Evolutionary conservation across 2,329 filamentous ascomycete species (phyloP).

Genomic region (Stagonosporopsis vannaccii): DNA sequence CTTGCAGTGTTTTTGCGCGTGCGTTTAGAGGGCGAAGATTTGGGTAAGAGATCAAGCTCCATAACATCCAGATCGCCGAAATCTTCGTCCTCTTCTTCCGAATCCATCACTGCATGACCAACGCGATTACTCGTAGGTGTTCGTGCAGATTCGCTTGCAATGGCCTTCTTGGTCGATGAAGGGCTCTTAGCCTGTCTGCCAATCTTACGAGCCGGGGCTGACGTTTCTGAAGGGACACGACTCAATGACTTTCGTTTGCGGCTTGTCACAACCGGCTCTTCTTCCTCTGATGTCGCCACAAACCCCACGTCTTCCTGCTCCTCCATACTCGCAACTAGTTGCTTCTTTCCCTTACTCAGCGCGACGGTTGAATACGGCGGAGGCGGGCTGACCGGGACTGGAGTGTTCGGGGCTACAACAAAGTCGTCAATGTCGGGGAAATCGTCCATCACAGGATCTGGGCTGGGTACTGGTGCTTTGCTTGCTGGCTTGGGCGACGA

Average conservation of each 20-base stretch:
- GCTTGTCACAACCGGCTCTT: constrained; percentile 20
- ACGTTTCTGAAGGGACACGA: constrained; percentile 36
- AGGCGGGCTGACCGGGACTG: constrained; percentile 37
- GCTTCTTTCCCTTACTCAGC: constrained; percentile 3
- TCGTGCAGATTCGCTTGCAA: constrained; percentile 5
- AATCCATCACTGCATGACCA: constrained; percentile 37
- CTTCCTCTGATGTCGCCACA: constrained; percentile 22
- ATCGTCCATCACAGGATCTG: constrained; percentile 31
- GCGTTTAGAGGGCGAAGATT: constrained; percentile 19
- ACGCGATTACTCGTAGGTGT: constrained; percentile 28
- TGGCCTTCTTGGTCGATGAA: constrained; percentile 24
- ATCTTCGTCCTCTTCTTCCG: constrained; percentile 41
- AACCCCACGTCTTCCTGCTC: constrained; percentile 23
- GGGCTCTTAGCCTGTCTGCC: constrained; percentile 34
- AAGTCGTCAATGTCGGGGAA: constrained; percentile 52
- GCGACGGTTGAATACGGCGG: constrained; percentile 56
- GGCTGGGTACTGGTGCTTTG: constrained; percentile 20
- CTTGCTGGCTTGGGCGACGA: constrained; percentile 29
- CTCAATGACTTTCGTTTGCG: constrained; percentile 45
- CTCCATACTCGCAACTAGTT: not conserved
- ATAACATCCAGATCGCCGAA: constrained; percentile 38
- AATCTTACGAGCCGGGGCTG: constrained; percentile 38
- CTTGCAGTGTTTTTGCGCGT: constrained; percentile 24
- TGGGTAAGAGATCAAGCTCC: constrained; percentile 28
- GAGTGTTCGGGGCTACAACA: constrained; percentile 26